Evolutionary conservation across 176 grass and related monocot genomes (phyloP), one percentile per base, ranked within the genome.

Genomic region (Puya raimondii): DNA sequence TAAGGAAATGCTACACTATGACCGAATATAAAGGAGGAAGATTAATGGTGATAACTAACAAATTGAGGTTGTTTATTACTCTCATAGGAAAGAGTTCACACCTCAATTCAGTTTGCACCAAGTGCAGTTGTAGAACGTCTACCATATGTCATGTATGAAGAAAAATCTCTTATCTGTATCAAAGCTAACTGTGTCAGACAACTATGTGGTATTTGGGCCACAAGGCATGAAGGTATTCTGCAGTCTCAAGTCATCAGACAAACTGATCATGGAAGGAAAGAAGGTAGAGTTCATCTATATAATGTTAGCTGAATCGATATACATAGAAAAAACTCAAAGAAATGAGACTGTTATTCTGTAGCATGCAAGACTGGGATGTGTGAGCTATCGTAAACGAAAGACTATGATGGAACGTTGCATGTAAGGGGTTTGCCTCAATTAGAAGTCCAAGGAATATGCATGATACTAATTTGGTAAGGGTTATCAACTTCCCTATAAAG

Each of bases 131-230:
- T 18, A 58, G 15, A 16, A 49, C 23, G 70, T 58, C 0, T 72
- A 72, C 10, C 51, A 72, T 8, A 20, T 58, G 9, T 18, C 2
- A 10, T 42, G 14, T 4, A 72, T 58, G 70, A 72, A 72, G 70
- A 72, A 59, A 23, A 26, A 26, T 12, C 26, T 53, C 2, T 21
- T 72, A 17, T 18, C 14, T 12, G 6, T 14, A 53, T 14, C 0
- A 14, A 10, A 53, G 14, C 6, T 53, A 14, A 26, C 25, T 26
- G 2, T 26, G 25, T 26, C 1, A 26, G 25, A 26, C 25, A 26
- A 26, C 1, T 26, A 26, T 26, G 25, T 26, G 25, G n/a, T n/a
- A n/a, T n/a, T n/a, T 26, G 25, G 25, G 25, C 25, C 25, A 26
- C 25, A 26, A 26, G 25, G 25, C 25, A 26, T 26, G 25, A 26